These are phyloP conservation scores for Cryptomeria japonica DNA, from an alignment of 75 land plant genomes.

Conservation along the genomic window DNA sequence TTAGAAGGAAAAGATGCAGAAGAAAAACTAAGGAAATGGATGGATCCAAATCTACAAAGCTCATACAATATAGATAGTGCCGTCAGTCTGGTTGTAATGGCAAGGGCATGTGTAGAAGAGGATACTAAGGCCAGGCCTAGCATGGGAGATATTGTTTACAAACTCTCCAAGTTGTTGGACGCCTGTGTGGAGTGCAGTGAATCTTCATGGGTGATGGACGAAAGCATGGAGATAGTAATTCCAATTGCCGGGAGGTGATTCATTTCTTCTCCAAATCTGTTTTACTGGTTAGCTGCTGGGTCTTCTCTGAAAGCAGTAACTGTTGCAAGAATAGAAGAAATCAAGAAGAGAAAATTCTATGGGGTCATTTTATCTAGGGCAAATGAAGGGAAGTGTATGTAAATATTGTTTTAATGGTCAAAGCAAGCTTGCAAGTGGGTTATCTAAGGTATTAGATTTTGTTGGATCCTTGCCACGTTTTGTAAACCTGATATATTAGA, in stretches of 20 bases:
- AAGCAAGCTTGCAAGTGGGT: not conserved
- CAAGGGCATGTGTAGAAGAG: slow-evolving; percentile 31
- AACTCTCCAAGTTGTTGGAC: slow-evolving; percentile 35
- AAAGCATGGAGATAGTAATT: not conserved
- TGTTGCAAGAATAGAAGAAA: not conserved
- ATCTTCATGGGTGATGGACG: not conserved
- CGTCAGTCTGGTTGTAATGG: slow-evolving; percentile 23
- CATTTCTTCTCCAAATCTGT: not conserved
- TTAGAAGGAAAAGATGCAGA: not conserved
- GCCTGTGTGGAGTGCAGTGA: slow-evolving; percentile 14
- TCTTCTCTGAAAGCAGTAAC: not conserved
- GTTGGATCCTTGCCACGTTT: not conserved
- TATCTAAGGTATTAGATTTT: not conserved
- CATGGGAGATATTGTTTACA: slow-evolving; percentile 36
- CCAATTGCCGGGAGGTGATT: not conserved
- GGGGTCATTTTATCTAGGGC: not conserved
- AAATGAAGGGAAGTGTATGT: not conserved
- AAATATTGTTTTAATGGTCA: not conserved
- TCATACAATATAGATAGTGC: slow-evolving; percentile 35
- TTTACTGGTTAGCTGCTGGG: not conserved
- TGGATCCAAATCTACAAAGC: slow-evolving; percentile 28
- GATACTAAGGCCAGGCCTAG: slow-evolving; percentile 29
- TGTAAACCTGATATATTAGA: not conserved
- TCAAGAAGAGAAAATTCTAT: not conserved
- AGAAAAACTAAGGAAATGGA: slow-evolving; percentile 25